Conservation (phyloP, 352 stramenopile genomes). For the Globisporangium solare region DNA sequence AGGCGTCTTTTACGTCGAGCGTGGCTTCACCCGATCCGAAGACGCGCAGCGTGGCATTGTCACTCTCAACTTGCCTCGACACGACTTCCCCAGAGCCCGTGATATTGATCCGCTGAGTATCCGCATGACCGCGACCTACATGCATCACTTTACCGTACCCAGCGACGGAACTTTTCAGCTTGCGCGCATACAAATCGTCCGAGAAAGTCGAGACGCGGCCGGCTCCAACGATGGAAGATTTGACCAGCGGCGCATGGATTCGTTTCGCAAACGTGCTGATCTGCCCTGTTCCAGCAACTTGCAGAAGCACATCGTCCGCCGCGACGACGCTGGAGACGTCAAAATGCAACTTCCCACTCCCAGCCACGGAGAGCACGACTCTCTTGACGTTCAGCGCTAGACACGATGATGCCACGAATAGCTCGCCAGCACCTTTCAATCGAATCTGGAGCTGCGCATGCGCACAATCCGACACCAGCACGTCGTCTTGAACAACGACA, state of each 20-base stretch:
- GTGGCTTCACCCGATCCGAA: slow-evolving; percentile 6
- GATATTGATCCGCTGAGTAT: slow-evolving; percentile 7
- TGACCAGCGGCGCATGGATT: slow-evolving; percentile 2
- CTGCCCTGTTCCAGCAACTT: slow-evolving; percentile 6
- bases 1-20: slow-evolving; percentile 2
- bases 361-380: slow-evolving; percentile 1
- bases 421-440: slow-evolving; percentile 4
- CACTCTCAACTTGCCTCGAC: slow-evolving; percentile 1
- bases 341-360: slow-evolving; percentile 8
- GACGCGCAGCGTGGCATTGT: slow-evolving; percentile 7
- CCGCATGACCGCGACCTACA: background rate
- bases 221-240: slow-evolving; percentile 6
- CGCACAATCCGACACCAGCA: slow-evolving; percentile 6
- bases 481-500: slow-evolving; percentile 8
- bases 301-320: slow-evolving; percentile 4
- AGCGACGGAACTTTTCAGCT: slow-evolving; percentile 13
- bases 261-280: background rate
- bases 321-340: background rate
- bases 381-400: slow-evolving; percentile 4
- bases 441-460: slow-evolving; percentile 4
- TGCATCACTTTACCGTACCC: slow-evolving; percentile 6
- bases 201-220: background rate
- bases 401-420: background rate
- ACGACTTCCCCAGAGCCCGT: slow-evolving; percentile 6
- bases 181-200: background rate